These are phyloP conservation scores for Senecio squalidus DNA, from an alignment of 140 eudicot species.

Conservation along the genomic window DNA sequence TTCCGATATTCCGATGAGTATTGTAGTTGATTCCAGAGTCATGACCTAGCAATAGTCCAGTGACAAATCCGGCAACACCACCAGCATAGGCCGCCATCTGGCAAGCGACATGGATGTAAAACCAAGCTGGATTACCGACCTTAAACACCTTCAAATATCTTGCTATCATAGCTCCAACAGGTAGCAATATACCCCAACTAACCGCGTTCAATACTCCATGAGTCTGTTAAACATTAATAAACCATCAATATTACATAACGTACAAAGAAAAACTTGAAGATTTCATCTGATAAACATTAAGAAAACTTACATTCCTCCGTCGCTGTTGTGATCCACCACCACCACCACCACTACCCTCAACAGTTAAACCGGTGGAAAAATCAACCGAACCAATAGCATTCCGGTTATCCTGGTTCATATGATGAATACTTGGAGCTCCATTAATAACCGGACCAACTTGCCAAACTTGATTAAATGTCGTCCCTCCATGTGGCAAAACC, in stretches of 20 bases:
- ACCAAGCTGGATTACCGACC: constrained; percentile 87
- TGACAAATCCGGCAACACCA: constrained; percentile 77
- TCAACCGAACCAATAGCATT: no score
- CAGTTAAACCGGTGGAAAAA: no score
- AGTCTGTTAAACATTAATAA: constrained; percentile 23
- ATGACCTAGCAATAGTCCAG: constrained; percentile 59
- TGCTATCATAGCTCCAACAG: constrained; percentile 56
- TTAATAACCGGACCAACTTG: no score
- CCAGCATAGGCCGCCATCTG: constrained; percentile 49
- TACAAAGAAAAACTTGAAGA: no score
- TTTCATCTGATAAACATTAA: no score
- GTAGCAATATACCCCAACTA: constrained; percentile 77
- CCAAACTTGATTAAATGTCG: no score
- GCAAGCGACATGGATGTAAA: constrained; percentile 60
- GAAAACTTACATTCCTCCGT: no score
- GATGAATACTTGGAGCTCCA: no score
- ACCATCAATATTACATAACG: not conserved
- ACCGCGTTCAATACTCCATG: constrained; percentile 70
- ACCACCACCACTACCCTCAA: no score
- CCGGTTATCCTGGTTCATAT: no score
- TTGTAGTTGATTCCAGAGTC: constrained; percentile 37
- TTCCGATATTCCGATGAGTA: constrained; percentile 56
- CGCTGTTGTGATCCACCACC: no score
- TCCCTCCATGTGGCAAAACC: no score
- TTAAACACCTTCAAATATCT: constrained; percentile 71